Evolutionary conservation across 2,329 filamentous ascomycete species (phyloP), one percentile per base, ranked within the genome.

Genomic region (Paecilomyces dactylethromorphus): DNA sequence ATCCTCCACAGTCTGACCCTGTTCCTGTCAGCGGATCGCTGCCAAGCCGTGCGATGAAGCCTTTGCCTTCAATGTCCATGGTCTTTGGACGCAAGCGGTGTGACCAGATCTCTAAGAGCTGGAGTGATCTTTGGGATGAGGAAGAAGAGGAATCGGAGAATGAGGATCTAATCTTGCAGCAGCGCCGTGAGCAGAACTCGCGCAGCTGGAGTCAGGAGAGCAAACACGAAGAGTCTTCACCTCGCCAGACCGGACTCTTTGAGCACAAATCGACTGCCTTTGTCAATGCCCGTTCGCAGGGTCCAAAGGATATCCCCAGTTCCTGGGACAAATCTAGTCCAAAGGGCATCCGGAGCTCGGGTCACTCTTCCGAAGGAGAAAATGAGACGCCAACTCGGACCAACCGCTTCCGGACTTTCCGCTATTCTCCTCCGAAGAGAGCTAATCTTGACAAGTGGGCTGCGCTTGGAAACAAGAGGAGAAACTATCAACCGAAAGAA

Each of bases 61-160:
- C 84, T 49, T 79, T 87, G 65, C 81, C 84, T 57, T 87, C 90
- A 61, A 87, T 93, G 82, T 87, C 90, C 3, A 84, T 88, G 70
- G 85, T 93, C 55, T 93, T 96, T 71, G 90, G 90, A 56, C 87
- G 87, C 69, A 71, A 71, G 35, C 86, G 89, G 71, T 84, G 86
- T 62, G 89, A 93, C 53, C 80, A 84, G 54, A 90, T 95, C 54
- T 96, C 94, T 58, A 97, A 97, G 87, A 97, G 94, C 81, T 99
- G 94, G 94, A 96, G 92, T 69, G 94, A 99, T 74, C 86, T 97
- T 74, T 97, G 92, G 88, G 93, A 97, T 60, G 93, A 97, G 74
- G 93, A 97, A 56, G 92, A 97, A 74, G 93, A 97, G 57, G 92
- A 94, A 69, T 80, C 82, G 35, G 84, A 88, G 67, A 85, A 83